Percentiles rank a stretch among this genome's conserved stretches.
Evolutionary conservation across 1,284 basidiomycete genomes (phyloP).

Genomic region (Bjerkandera adusta): DNA sequence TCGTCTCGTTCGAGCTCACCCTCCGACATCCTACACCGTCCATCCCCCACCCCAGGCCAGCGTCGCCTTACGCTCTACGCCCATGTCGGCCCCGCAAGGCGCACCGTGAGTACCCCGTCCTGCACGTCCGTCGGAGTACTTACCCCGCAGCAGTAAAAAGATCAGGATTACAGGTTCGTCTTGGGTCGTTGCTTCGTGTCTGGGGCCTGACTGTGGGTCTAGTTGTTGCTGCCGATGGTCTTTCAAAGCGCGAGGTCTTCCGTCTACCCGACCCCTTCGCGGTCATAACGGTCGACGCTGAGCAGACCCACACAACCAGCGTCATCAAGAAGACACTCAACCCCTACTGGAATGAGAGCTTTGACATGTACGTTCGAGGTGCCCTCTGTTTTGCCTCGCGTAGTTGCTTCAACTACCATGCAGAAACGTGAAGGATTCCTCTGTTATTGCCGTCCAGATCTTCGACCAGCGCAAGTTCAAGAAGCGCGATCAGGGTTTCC

Average conservation of each 20-base stretch:
- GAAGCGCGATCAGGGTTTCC: slow-evolving; percentile 91
- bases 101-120: slow-evolving; percentile 22
- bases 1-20: not conserved
- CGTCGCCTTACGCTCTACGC: not conserved
- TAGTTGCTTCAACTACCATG: slow-evolving; percentile 13
- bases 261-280: slow-evolving; percentile 95
- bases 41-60: not conserved
- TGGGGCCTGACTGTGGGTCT: slow-evolving; percentile 9
- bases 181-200: not conserved
- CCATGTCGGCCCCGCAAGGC: slow-evolving; percentile 16
- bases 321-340: slow-evolving; percentile 84
- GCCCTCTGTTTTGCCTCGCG: not conserved
- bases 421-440: slow-evolving; percentile 86
- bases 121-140: slow-evolving; percentile 10
- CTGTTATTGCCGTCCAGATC: slow-evolving; percentile 93
- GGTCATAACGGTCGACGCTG: slow-evolving; percentile 92
- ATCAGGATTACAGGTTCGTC: slow-evolving; percentile 37
- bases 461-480: slow-evolving; percentile 99
- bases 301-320: slow-evolving; percentile 91
- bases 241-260: slow-evolving; percentile 90
- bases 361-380: slow-evolving; percentile 71
- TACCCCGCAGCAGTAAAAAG: slow-evolving; percentile 31
- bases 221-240: slow-evolving; percentile 89
- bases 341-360: slow-evolving; percentile 93
- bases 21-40: too few species aligned